phyloP scores from a whole-genome alignment of 306 rosid genomes.

The Myrica gale region DNA sequence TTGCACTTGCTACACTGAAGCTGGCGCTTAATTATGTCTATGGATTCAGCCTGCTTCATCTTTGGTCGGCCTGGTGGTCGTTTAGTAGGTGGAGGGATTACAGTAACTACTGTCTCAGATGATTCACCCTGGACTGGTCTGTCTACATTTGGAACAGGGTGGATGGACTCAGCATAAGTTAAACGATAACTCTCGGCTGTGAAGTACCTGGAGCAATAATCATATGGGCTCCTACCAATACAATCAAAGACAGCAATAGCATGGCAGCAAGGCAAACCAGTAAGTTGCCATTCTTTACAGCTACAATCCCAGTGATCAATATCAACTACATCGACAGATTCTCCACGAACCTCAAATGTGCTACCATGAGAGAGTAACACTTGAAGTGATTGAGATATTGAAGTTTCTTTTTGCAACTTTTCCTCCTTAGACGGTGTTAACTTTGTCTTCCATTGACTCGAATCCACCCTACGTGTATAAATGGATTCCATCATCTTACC shows the following conservation, averaged over 20 bases:
- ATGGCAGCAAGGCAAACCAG: conserved; percentile 91
- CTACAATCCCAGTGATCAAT: conserved; percentile 82
- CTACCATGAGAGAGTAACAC: conserved; percentile 58
- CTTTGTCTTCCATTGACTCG: conserved; percentile 74
- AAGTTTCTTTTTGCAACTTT: conserved; percentile 58
- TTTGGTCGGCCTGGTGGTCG: conserved; percentile 96
- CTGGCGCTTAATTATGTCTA: conserved; percentile 80
- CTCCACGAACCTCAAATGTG: conserved; percentile 83
- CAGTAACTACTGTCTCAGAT: conserved; percentile 38
- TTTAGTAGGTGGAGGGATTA: conserved; percentile 93
- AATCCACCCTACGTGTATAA: conserved; percentile 53
- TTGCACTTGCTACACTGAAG: conserved; percentile 97
- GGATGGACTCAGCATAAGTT: conserved; percentile 75
- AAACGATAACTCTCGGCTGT: conserved; percentile 61
- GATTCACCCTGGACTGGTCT: conserved; percentile 49
- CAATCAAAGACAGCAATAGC: conserved; percentile 76
- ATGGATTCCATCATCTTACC: conserved; percentile 88
- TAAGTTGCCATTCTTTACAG: conserved; percentile 88
- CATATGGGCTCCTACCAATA: conserved; percentile 64
- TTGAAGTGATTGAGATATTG: conserved; percentile 54
- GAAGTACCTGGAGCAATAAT: conserved; percentile 79
- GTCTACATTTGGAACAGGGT: conserved; percentile 76
- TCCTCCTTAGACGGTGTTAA: conserved; percentile 84
- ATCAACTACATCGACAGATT: conserved; percentile 69
- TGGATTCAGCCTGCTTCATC: conserved; percentile 59